A percentile compares a stretch with the other conserved stretches of the same genome.
These are phyloP conservation scores for Amanita rubescens DNA, from an alignment of 768 basidiomycete genomes.

Conservation along the genomic window DNA sequence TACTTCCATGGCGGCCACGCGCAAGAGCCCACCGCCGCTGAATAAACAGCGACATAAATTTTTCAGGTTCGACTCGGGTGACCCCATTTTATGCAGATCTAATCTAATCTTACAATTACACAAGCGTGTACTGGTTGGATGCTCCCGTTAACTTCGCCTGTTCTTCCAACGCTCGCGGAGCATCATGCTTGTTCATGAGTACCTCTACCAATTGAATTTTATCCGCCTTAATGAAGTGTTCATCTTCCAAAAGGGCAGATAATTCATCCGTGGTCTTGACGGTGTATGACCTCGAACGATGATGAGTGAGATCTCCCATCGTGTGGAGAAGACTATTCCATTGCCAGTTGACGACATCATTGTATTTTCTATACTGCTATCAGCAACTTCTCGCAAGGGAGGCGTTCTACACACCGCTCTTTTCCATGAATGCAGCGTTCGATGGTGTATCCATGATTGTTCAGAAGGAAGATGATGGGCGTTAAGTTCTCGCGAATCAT, in stretches of 20 bases:
- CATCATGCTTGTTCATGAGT: conserved; percentile 65
- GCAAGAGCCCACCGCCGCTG: conserved; percentile 17
- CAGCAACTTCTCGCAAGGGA: neutral
- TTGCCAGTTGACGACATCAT: conserved; percentile 79
- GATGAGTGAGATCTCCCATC: conserved; percentile 46
- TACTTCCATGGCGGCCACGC: conserved; percentile 16
- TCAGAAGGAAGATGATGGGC: conserved; percentile 81
- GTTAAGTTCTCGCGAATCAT: conserved; percentile 69
- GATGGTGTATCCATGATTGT: conserved; percentile 82
- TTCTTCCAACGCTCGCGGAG: conserved; percentile 53
- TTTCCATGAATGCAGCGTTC: conserved; percentile 73
- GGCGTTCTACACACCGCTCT: conserved; percentile 29
- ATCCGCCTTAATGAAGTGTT: conserved; percentile 51
- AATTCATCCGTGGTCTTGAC: conserved; percentile 65
- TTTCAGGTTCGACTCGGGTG: conserved; percentile 3
- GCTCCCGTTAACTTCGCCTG: conserved; percentile 50
- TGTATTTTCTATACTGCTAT: conserved; percentile 54
- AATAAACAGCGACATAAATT: conserved; percentile 24
- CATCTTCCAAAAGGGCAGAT: conserved; percentile 54
- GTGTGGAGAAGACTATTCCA: conserved; percentile 59
- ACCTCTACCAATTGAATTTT: conserved; percentile 79
- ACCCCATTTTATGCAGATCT: conserved; percentile 17
- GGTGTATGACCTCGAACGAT: conserved; percentile 51
- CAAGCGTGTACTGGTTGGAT: conserved; percentile 26
- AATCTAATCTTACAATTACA: conserved; percentile 22